phyloP scores from a whole-genome alignment of 2,329 filamentous ascomycete genomes.

The Colletotrichum trifolii region DNA sequence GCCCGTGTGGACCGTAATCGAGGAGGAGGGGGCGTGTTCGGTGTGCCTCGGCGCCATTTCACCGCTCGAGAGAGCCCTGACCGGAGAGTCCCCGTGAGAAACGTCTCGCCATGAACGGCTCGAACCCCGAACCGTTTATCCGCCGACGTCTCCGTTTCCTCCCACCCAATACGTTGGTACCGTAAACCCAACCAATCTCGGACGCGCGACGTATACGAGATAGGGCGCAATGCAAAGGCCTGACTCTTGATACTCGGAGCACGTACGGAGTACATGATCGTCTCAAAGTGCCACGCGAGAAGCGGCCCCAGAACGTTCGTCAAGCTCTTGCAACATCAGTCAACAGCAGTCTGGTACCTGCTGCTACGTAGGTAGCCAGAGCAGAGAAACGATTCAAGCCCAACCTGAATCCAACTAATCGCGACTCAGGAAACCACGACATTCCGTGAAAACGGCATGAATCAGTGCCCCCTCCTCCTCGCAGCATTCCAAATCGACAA shows the following conservation, averaged over 20 bases:
- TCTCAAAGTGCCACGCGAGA: constrained; percentile 28
- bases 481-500: not conserved
- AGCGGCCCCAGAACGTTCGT: too few species aligned
- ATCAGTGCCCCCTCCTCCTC: constrained; percentile 10
- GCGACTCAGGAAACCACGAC: constrained; percentile 12
- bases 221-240: not conserved
- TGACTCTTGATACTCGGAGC: constrained; percentile 17
- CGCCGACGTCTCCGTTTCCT: not conserved
- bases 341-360: not conserved
- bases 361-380: not conserved
- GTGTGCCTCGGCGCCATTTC: constrained; percentile 35
- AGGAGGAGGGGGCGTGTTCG: constrained; percentile 29
- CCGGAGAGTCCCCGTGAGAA: constrained; percentile 11
- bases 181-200: constrained; percentile 6
- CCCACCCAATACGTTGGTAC: constrained; percentile 2
- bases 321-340: not conserved
- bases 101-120: too few species aligned
- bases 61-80: constrained; percentile 9
- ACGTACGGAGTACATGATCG: constrained; percentile 15
- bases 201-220: too few species aligned
- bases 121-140: not conserved
- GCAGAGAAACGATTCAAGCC: not conserved
- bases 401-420: constrained; percentile 15
- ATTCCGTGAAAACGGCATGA: constrained; percentile 32
- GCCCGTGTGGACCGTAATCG: constrained; percentile 26